phyloP scores from a whole-genome alignment of 805 yeast genomes.

The Wickerhamomyces rabaulensis region DNA sequence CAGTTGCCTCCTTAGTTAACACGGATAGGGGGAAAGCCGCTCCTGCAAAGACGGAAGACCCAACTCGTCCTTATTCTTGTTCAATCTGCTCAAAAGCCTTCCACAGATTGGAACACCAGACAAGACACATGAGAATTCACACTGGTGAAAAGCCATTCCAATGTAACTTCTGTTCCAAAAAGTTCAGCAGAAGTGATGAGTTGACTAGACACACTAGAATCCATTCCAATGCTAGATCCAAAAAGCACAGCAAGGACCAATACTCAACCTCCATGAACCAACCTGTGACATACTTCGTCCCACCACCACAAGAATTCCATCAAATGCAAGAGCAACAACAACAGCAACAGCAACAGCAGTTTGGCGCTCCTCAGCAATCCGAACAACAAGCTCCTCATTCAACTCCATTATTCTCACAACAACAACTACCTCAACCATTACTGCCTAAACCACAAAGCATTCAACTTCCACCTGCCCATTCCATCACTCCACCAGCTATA shows the following conservation, averaged over 20 bases:
- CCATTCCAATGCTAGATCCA: conserved; percentile 54
- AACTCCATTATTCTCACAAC: background rate
- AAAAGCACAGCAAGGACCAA: conserved; percentile 33
- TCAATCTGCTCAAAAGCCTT: conserved; percentile 82
- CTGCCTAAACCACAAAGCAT: conserved; percentile 2
- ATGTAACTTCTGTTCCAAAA: conserved; percentile 73
- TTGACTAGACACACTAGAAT: conserved; percentile 81
- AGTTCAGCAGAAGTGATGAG: conserved; percentile 79
- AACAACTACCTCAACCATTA: conserved; percentile 1
- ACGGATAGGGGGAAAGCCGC: background rate
- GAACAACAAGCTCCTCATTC: background rate
- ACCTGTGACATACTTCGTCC: conserved; percentile 24
- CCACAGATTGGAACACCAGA: conserved; percentile 85
- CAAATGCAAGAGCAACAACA: conserved; percentile 4
- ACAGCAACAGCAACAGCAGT: background rate
- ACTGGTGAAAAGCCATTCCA: conserved; percentile 92
- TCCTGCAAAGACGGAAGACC: conserved; percentile 8
- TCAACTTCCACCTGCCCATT: background rate
- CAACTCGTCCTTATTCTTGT: conserved; percentile 71
- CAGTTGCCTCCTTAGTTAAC: background rate
- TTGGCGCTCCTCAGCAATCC: background rate
- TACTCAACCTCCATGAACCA: conserved; percentile 13
- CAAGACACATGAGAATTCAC: conserved; percentile 86
- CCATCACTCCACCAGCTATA: conserved; percentile 5
- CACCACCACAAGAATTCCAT: conserved; percentile 9